Evolutionary conservation across 2,329 filamentous ascomycete genomes (phyloP), one percentile per base, ranked within the genome.

Genomic region (Aspergillus fumigatiaffinis): DNA sequence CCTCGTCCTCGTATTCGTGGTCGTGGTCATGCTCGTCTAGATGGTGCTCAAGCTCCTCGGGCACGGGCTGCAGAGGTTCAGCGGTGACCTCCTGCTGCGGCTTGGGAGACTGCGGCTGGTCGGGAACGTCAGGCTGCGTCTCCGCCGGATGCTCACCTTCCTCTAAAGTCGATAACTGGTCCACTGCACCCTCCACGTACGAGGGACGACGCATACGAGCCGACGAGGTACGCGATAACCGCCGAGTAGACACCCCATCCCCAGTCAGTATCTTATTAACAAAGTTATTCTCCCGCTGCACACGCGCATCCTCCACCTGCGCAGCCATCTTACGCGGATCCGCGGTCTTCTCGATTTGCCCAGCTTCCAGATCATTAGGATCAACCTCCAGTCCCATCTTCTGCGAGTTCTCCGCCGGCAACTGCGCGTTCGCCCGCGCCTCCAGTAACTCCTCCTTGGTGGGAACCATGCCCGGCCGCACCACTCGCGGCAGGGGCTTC

Each of bases 401-500:
- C 52, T 71, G 67, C 17, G 70, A 72, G 35, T 75, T 67, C 17
- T 68, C 66, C 0, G 69, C 65, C 28, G 72, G 68, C 8, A 68
- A 62, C 42, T 73, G 69, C 0, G 72, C 62, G 41, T 68, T 72
- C 9, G 56, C 61, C 8, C 66, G 63, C 41, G 59, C 66, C 35
- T 74, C 53, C n/a, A 72, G 61, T 17, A 77, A 54, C 58, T 79
- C 73, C 42, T 73, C 71, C 55, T 69, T 68, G 0, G 77, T 76
- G 0, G 79, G 79, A 1, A 82, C 75, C 81, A 83, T 84, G 10
- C 81, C 81, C 21, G 78, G 73, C 41, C 82, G 74, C 53, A 84
- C 73, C 0, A 83, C 81, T 59, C 80, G 80, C 32, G 82, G 81
- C 26, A 84, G 65, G 6, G 82, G 81, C 61, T 82, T 80, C 3